phyloP scores from a whole-genome alignment of 768 basidiomycete species.

The Termitomyces sp. region DNA sequence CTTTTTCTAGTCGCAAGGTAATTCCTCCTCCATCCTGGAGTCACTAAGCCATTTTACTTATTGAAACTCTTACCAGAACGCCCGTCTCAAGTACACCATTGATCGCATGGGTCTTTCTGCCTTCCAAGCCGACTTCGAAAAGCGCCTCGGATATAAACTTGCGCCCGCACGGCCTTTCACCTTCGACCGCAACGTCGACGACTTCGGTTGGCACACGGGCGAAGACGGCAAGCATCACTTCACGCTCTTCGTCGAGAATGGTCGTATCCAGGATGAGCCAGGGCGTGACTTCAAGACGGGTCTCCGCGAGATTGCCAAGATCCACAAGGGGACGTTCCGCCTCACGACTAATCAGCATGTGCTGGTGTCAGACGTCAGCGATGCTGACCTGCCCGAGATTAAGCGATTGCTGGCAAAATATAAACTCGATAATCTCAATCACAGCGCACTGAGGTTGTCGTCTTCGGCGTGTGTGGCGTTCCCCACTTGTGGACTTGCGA shows the following conservation, averaged over 20 bases:
- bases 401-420: constrained; percentile 77
- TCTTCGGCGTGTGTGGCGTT: constrained; percentile 97
- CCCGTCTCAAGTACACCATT: constrained; percentile 93
- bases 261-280: constrained; percentile 93
- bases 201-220: constrained; percentile 90
- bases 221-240: constrained; percentile 88
- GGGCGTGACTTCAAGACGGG: constrained; percentile 89
- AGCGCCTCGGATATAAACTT: constrained; percentile 74
- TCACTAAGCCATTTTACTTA: constrained; percentile 2
- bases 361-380: constrained; percentile 75
- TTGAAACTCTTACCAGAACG: constrained; percentile 43
- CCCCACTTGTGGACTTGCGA: constrained; percentile 76
- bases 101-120: constrained; percentile 88
- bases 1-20: constrained; percentile 47
- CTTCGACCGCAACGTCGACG: constrained; percentile 88
- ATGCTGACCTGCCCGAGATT: constrained; percentile 69
- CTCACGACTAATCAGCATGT: constrained; percentile 95
- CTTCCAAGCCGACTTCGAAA: constrained; percentile 90
- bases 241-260: constrained; percentile 95
- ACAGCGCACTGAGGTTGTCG: constrained; percentile 75
- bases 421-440: constrained; percentile 83
- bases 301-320: constrained; percentile 84
- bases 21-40: not conserved
- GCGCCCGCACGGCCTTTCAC: constrained; percentile 67
- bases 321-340: constrained; percentile 92